Conservation (phyloP, 768 basidiomycete species). For the Boletus edulis region DNA sequence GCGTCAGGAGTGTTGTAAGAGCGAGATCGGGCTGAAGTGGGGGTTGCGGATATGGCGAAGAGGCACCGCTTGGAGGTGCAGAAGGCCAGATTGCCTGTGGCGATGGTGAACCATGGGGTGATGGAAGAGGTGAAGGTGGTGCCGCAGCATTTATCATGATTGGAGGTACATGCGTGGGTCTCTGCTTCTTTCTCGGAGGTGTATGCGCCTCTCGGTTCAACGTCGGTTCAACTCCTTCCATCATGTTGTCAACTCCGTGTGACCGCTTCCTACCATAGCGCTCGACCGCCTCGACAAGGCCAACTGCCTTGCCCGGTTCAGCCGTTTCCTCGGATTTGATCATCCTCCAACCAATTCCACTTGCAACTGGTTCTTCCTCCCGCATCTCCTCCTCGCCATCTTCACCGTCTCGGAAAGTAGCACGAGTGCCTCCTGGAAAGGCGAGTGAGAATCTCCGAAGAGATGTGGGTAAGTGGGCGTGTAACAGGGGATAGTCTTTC, state of each 20-base stretch:
- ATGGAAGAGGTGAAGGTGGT: constrained; percentile 81
- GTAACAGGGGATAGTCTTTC: constrained; percentile 75
- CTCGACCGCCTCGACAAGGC: constrained; percentile 78
- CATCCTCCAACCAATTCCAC: constrained; percentile 75
- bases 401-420: constrained; percentile 74
- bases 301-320: constrained; percentile 53
- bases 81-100: constrained; percentile 78
- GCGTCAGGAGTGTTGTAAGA: constrained; percentile 79
- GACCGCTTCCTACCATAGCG: constrained; percentile 68
- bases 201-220: constrained; percentile 43
- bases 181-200: constrained; percentile 75
- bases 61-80: constrained; percentile 74
- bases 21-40: constrained; percentile 82
- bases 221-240: constrained; percentile 73
- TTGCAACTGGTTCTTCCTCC: constrained; percentile 64
- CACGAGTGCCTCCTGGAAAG: constrained; percentile 78
- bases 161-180: constrained; percentile 55
- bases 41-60: constrained; percentile 64
- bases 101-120: constrained; percentile 80
- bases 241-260: constrained; percentile 52
- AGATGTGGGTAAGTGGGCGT: constrained; percentile 70
- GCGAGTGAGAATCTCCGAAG: constrained; percentile 73
- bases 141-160: constrained; percentile 71
- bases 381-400: constrained; percentile 63
- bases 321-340: constrained; percentile 60